A percentile compares a stretch with the other conserved stretches of the same genome.
Evolutionary conservation across 768 basidiomycete genomes (phyloP).

Genomic region (Rickenella mellea): DNA sequence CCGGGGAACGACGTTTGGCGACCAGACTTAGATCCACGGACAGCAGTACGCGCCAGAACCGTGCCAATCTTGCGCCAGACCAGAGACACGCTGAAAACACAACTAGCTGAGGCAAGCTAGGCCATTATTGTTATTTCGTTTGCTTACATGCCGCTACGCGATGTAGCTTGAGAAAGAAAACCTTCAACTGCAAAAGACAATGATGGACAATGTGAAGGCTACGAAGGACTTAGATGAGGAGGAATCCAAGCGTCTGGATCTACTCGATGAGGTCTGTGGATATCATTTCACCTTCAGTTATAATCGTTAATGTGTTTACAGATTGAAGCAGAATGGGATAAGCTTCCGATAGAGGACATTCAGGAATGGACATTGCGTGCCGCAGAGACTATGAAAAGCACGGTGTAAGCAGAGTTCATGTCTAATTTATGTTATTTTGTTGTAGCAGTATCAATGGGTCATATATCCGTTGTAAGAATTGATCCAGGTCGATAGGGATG

Average conservation of each 20-base stretch:
- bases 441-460: too few species aligned
- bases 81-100: conserved; percentile 26
- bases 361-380: conserved; percentile 20
- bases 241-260: conserved; percentile 37
- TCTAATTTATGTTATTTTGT: too few species aligned
- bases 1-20: conserved; percentile 52
- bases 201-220: conserved; percentile 38
- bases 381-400: conserved; percentile 18
- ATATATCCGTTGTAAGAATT: too few species aligned
- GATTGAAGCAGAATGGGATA: conserved; percentile 42
- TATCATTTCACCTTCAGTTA: background rate
- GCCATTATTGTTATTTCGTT: background rate
- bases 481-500: too few species aligned
- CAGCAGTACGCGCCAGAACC: conserved; percentile 53
- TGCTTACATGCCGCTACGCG: background rate
- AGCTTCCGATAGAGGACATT: conserved; percentile 57
- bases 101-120: conserved; percentile 24
- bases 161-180: conserved; percentile 54
- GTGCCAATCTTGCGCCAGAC: conserved; percentile 46
- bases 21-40: conserved; percentile 51
- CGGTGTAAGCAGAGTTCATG: too few species aligned
- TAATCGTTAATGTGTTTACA: conserved; percentile 13
- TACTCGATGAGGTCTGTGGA: conserved; percentile 45
- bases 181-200: conserved; percentile 30
- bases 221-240: conserved; percentile 37